Conservation (phyloP, 2,329 filamentous ascomycete species). For the Microcyclosporella mali region DNA sequence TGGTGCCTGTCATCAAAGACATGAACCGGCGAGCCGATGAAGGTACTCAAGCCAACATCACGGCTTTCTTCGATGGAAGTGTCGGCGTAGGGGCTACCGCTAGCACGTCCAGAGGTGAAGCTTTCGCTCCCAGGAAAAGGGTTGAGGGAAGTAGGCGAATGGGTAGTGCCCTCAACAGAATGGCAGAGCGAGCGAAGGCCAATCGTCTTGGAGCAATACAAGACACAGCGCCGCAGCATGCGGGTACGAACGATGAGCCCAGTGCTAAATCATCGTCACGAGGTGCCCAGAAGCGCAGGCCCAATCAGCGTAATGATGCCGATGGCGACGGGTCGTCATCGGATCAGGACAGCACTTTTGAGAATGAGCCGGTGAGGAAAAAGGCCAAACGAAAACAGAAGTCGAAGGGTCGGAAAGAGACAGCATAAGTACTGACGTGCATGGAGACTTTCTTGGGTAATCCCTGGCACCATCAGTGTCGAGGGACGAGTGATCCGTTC, state of each 20-base stretch:
- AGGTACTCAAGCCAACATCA: conserved; percentile 94
- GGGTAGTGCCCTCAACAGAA: conserved; percentile 64
- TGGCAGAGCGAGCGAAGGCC: conserved; percentile 51
- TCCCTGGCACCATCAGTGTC: too few species aligned
- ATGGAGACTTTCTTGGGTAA: too few species aligned
- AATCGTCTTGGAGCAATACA: conserved; percentile 12
- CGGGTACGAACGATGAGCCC: not conserved
- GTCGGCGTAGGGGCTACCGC: conserved; percentile 58
- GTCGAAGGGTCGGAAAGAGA: not conserved
- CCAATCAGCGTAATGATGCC: conserved; percentile 5
- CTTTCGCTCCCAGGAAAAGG: conserved; percentile 64
- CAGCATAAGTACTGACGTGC: too few species aligned
- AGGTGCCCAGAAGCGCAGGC: conserved; percentile 11
- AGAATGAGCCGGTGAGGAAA: not conserved
- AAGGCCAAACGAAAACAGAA: conserved; percentile 5
- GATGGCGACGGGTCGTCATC: not conserved
- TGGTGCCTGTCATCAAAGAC: conserved; percentile 90
- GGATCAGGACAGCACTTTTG: conserved; percentile 6
- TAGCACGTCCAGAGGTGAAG: conserved; percentile 40
- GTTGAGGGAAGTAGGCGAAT: conserved; percentile 65
- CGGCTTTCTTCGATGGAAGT: conserved; percentile 74
- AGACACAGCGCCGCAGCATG: conserved; percentile 4
- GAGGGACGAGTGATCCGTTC: too few species aligned
- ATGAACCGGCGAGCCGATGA: conserved; percentile 86
- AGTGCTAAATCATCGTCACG: conserved; percentile 1